A percentile compares a stretch with the other conserved stretches of the same genome.
Evolutionary conservation across 2,329 filamentous ascomycete species (phyloP).

Genomic region (Cadophora gregata): DNA sequence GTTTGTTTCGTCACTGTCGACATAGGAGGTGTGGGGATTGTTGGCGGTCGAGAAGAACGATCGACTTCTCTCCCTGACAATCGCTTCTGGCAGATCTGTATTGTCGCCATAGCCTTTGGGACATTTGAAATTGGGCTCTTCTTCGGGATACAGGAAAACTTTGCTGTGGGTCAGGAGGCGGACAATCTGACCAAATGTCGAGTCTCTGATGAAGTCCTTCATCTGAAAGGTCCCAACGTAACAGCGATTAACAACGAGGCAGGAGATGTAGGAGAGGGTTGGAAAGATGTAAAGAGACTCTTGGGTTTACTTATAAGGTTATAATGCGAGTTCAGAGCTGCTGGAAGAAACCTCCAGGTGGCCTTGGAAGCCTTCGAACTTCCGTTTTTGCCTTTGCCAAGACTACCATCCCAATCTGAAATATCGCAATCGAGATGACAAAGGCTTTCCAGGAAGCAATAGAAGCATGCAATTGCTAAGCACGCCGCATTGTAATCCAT

Average conservation of each 20-base stretch:
- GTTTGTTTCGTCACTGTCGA: neutral
- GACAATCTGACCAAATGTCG: slow-evolving; percentile 13
- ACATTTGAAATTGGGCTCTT: slow-evolving; percentile 7
- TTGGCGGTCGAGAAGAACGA: neutral
- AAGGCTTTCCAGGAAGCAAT: neutral
- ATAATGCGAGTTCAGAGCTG: neutral
- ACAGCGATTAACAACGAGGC: too few species aligned
- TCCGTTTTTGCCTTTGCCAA: neutral
- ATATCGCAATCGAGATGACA: neutral
- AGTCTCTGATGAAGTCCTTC: slow-evolving; percentile 17
- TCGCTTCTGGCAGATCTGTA: slow-evolving; percentile 2
- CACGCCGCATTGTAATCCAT: neutral
- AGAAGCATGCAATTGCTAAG: neutral
- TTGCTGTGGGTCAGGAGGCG: neutral
- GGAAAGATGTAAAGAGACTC: too few species aligned
- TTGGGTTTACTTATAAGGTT: too few species aligned
- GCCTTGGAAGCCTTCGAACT: neutral
- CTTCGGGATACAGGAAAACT: slow-evolving; percentile 8
- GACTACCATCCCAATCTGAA: neutral
- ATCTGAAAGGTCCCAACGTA: neutral
- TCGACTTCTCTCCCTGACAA: neutral
- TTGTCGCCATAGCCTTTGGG: slow-evolving; percentile 9
- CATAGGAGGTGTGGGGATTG: neutral
- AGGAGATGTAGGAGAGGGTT: too few species aligned
- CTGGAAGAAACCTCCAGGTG: neutral